Evolutionary conservation across 805 yeast species (phyloP), one percentile per base, ranked within the genome.

Genomic region (Cyberlindnera suaveolens): DNA sequence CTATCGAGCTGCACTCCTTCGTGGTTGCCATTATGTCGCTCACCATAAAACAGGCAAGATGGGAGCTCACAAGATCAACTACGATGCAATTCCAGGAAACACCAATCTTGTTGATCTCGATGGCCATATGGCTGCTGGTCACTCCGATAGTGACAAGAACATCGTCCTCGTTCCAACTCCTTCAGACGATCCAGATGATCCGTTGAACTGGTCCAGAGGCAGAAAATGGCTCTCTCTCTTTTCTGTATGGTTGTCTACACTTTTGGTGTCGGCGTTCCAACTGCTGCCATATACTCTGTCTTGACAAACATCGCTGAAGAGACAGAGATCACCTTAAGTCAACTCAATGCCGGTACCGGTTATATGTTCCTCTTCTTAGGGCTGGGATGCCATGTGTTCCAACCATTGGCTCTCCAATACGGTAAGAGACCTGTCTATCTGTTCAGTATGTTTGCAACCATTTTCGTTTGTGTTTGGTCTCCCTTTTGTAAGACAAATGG

Each of bases 101-200:
- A 60, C 71, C 17, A 73, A 71, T 41, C 61, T 77, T 30, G 73
- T 77, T 33, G 80, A 73, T 49, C 20, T 66, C 11, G 68, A 65
- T 33, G 69, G 66, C 8, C 49, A 43, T 34, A 50, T 60, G 30
- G 47, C 58, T 36, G 67, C 62, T 17, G 61, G 58, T 33, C 62
- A 65, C 34, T 68, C 63, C 4, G 59, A 62, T 30, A 47, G 53
- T 2, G 51, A 58, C 26, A 51, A 60, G 9, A 63, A 64, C 30
- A 71, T 80, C 45, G 74, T 82, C 11, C 63, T 80, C 36, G 71
- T 78, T 36, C 88, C 89, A 27, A 75, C 76, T 10, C 89, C 89
- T 2, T 72, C 83, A 0, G 77, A 72, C 40, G 80, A 80, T 47
- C 84, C 86, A 8, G 76, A 81, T 50, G 89, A 82, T 54, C 88